These are phyloP conservation scores for Quercus cerris DNA, from an alignment of 306 rosid genomes.

Conservation along the genomic window DNA sequence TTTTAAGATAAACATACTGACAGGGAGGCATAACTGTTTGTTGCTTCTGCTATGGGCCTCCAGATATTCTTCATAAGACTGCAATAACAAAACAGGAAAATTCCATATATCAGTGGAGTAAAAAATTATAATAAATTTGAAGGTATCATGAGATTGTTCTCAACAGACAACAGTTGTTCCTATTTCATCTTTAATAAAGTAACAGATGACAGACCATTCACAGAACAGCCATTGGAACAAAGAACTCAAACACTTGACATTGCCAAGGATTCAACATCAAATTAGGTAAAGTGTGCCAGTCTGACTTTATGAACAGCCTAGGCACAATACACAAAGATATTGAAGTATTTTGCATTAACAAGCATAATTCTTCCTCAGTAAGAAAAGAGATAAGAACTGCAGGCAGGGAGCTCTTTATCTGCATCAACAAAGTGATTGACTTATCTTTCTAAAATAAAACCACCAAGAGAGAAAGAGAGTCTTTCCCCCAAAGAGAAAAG, in stretches of 20 bases:
- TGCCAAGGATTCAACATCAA: too few relatives aligned
- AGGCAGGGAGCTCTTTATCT: background rate
- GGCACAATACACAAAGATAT: background rate
- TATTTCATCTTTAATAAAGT: background rate
- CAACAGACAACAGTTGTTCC: background rate
- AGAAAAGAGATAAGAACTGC: background rate
- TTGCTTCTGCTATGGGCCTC: slow-evolving; percentile 39
- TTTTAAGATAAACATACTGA: slow-evolving; percentile 18
- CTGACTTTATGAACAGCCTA: slow-evolving; percentile 4
- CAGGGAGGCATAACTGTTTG: slow-evolving; percentile 21
- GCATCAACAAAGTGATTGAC: background rate
- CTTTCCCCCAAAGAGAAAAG: background rate
- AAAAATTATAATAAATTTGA: too few relatives aligned
- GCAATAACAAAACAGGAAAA: slow-evolving; percentile 16
- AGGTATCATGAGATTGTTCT: background rate
- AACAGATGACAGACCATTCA: background rate
- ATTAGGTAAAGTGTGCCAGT: background rate
- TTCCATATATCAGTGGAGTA: background rate
- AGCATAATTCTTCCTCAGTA: background rate
- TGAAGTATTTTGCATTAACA: background rate
- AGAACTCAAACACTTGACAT: background rate
- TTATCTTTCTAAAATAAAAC: background rate
- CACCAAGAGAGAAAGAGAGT: background rate
- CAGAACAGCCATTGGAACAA: background rate
- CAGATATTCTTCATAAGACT: slow-evolving; percentile 52